Conservation (phyloP, 495 filamentous ascomycete species). For the Penicillium taxi region DNA sequence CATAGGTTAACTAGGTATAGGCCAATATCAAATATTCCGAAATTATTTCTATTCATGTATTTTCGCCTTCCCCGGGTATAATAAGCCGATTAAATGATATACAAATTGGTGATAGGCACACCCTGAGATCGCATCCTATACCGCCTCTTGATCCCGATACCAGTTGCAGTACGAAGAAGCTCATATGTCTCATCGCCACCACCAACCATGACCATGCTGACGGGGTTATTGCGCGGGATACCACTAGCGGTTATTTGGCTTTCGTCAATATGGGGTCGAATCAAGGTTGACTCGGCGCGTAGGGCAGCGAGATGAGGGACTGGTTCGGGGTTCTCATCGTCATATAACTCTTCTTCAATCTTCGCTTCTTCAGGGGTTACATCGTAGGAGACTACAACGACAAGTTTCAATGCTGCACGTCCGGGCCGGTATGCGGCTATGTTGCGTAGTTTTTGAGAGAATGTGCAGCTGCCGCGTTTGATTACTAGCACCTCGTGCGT, state of each 20-base stretch:
- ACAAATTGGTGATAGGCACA: constrained; percentile 66
- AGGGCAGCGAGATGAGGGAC: constrained; percentile 29
- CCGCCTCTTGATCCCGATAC: constrained; percentile 64
- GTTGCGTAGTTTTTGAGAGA: constrained; percentile 72
- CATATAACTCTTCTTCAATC: neutral
- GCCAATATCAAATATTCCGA: no score
- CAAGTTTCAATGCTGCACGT: constrained; percentile 58
- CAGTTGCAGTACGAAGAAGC: constrained; percentile 49
- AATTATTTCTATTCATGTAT: no score
- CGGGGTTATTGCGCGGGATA: constrained; percentile 60
- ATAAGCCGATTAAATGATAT: constrained; percentile 48
- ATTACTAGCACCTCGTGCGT: constrained; percentile 77
- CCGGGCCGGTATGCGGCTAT: constrained; percentile 69
- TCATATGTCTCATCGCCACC: constrained; percentile 64
- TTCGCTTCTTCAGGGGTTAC: constrained; percentile 12
- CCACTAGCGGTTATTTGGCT: constrained; percentile 64
- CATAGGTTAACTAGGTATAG: no score
- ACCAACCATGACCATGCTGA: constrained; percentile 78
- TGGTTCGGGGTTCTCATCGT: neutral
- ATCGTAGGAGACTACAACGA: constrained; percentile 70
- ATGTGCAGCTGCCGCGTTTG: constrained; percentile 76
- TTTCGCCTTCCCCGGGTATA: constrained; percentile 4
- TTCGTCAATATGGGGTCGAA: constrained; percentile 71
- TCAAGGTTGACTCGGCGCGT: constrained; percentile 36
- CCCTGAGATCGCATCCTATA: constrained; percentile 80